Evolutionary conservation across 2,329 filamentous ascomycete genomes (phyloP), one percentile per base, ranked within the genome.

Genomic region (Dothiorella sarmentorum): DNA sequence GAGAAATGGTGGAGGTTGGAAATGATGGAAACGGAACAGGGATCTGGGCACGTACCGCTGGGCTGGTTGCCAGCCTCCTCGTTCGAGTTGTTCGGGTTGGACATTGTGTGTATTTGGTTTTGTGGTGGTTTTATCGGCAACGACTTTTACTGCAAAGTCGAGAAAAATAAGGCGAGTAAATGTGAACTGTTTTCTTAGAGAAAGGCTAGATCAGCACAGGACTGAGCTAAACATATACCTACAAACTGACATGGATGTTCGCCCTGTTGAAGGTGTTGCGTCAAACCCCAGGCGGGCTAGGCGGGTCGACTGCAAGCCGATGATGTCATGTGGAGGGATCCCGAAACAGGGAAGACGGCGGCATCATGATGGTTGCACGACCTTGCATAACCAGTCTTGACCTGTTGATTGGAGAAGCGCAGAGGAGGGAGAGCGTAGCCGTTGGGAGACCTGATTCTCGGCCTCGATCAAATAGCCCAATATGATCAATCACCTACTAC

Each of bases 301-400:
- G 17, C 29, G 40, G 37, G 35, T 13, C 22, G 55, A 13, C 31
- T 20, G 44, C 33, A 40, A 38, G 42, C 52, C 55, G 31, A 49
- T 58, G 55, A 58, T 58, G 55, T 58, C 55, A 58, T 49, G 42
- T n/a, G 29, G 55, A 31, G 37, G 22, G n/a, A 29, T 13, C 22
- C 33, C 22, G 49, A 53, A 53, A 53, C 49, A 53, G 35, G 49
- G 49, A 38, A 53, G 47, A 27, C 49, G 22, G 22, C 4, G 43
- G 15, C 43, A 7, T 31, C 9, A 9, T 9, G 26, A 18, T 18
- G 3, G 22, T 40, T 11, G 49, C 49, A 40, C 49, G 29, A 40
- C 17, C 20, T 31, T 37, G 31, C 20, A 20, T 37, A 11, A 51
- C 47, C 45, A 26, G 13, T 24, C n/a, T n/a, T n/a, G n/a, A n/a